Percentiles rank a stretch among this genome's conserved stretches.
Evolutionary conservation across 805 yeast genomes (phyloP).

Genomic region (Limtongia smithiae): DNA sequence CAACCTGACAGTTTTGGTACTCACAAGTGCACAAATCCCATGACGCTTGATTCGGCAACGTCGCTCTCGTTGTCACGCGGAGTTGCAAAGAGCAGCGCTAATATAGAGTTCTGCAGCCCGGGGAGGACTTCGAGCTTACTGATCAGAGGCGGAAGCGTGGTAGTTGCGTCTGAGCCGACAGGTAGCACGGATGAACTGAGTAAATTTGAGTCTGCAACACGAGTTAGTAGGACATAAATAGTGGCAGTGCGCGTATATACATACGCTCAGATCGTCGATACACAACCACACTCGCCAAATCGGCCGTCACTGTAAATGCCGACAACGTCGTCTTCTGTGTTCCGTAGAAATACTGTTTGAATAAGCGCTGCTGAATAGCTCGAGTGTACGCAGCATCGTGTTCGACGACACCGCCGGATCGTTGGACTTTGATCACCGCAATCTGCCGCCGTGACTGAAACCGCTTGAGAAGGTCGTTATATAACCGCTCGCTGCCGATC

Average conservation of each 20-base stretch:
- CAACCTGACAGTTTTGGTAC: constrained; percentile 9
- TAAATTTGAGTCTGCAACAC: constrained; percentile 28
- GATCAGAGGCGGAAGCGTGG: constrained; percentile 32
- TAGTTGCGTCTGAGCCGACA: constrained; percentile 37
- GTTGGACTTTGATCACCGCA: constrained; percentile 57
- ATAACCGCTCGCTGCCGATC: constrained; percentile 70
- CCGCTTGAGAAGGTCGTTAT: constrained; percentile 57
- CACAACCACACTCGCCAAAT: constrained; percentile 55
- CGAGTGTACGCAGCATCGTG: constrained; percentile 66
- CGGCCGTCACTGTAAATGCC: constrained; percentile 81
- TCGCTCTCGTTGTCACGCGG: constrained; percentile 48
- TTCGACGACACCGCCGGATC: constrained; percentile 74
- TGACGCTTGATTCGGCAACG: constrained; percentile 53
- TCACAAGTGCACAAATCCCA: constrained; percentile 73
- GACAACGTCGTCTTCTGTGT: constrained; percentile 59
- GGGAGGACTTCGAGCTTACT: constrained; percentile 39
- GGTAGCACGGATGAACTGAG: constrained; percentile 37
- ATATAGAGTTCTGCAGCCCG: constrained; percentile 65
- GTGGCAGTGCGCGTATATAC: no score
- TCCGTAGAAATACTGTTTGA: constrained; percentile 90
- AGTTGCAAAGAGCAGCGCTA: constrained; percentile 59
- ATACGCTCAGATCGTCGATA: constrained; percentile 52
- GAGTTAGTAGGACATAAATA: no score
- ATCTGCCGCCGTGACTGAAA: constrained; percentile 34
- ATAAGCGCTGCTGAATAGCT: constrained; percentile 67